Conservation (phyloP, 2,329 filamentous ascomycete genomes). For the Plenodomus tracheiphilus region DNA sequence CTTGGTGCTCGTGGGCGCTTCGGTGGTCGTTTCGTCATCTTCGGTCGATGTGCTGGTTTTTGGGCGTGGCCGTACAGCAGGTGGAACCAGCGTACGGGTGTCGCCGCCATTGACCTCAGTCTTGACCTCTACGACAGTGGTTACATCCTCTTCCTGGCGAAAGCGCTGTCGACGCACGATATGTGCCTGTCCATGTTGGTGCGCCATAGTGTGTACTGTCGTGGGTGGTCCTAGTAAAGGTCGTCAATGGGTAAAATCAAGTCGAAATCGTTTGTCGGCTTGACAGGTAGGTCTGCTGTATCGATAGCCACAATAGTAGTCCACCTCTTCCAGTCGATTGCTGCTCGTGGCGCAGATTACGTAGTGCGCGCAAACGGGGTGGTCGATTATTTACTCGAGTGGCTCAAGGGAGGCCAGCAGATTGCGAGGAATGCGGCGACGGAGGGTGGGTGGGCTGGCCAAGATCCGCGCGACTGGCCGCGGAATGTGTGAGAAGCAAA, state of each 20-base stretch:
- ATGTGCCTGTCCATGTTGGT: constrained; percentile 32
- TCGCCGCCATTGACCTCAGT: constrained; percentile 55
- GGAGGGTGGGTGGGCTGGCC: constrained; percentile 6
- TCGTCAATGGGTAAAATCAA: background rate
- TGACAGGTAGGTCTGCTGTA: background rate
- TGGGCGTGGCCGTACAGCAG: constrained; percentile 20
- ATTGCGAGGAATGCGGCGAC: constrained; percentile 37
- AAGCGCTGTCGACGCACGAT: constrained; percentile 34
- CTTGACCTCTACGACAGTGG: constrained; percentile 50
- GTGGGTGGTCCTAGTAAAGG: constrained; percentile 4
- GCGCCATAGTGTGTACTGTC: constrained; percentile 20
- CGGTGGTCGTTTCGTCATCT: constrained; percentile 10
- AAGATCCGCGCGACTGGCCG: constrained; percentile 7
- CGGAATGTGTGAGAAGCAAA: constrained; percentile 41
- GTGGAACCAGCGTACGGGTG: constrained; percentile 22
- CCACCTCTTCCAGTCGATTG: constrained; percentile 10
- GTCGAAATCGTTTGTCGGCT: background rate
- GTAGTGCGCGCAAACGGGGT: constrained; percentile 23
- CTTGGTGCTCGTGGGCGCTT: background rate
- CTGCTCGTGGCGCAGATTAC: constrained; percentile 21
- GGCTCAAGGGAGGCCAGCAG: constrained; percentile 27
- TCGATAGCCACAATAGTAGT: background rate
- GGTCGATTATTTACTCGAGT: constrained; percentile 26
- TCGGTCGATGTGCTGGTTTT: constrained; percentile 14
- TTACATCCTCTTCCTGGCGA: constrained; percentile 12